These are phyloP conservation scores for Myriosclerotinia duriaeana DNA, from an alignment of 2,329 filamentous ascomycete species.

Conservation along the genomic window DNA sequence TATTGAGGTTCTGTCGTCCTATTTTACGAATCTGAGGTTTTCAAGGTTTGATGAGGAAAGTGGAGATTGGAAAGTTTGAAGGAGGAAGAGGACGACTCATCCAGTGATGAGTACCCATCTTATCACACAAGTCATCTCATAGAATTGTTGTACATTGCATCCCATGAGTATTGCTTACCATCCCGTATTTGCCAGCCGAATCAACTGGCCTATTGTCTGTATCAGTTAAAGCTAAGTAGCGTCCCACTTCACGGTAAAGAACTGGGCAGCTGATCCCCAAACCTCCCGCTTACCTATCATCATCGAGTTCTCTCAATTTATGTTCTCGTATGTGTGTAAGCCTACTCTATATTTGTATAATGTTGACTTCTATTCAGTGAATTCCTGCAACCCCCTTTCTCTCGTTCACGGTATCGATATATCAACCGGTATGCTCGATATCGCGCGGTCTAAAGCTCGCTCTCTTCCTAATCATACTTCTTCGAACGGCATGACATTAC, in stretches of 20 bases:
- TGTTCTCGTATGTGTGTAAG: neutral
- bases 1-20: neutral
- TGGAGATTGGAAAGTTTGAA: neutral
- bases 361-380: no score
- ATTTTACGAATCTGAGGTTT: neutral
- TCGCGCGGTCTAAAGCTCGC: neutral
- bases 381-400: neutral
- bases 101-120: neutral
- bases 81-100: neutral
- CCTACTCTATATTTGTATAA: no score
- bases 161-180: neutral
- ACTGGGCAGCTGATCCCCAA: neutral
- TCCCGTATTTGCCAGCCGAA: neutral
- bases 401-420: slow-evolving; percentile 6
- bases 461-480: neutral
- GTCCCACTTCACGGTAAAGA: neutral
- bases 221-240: neutral
- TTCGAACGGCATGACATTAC: neutral
- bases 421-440: slow-evolving; percentile 1
- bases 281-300: no score
- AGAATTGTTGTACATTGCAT: neutral
- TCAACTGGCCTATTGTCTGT: neutral
- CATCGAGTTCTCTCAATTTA: neutral
- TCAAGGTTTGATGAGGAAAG: neutral
- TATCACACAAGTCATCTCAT: neutral